phyloP scores from a whole-genome alignment of 352 stramenopile species.

The Pythium volutum region DNA sequence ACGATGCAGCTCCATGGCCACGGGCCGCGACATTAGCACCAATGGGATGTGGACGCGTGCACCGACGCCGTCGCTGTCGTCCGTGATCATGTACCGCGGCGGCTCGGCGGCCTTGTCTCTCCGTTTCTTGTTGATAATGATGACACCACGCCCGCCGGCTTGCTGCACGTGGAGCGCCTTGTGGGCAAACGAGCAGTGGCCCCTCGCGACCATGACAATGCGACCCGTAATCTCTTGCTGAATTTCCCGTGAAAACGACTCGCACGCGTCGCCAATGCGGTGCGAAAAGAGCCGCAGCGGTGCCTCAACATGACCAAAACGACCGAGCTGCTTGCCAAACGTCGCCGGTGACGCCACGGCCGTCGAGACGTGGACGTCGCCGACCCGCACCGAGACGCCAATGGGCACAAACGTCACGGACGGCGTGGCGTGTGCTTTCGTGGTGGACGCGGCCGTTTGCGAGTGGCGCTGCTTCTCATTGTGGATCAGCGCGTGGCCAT shows the following conservation, averaged over 20 bases:
- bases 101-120: slow-evolving; percentile 27
- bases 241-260: slow-evolving; percentile 23
- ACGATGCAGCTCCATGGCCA: slow-evolving; percentile 47
- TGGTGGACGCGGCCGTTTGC: neutral
- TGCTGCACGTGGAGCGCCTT: slow-evolving; percentile 68
- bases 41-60: slow-evolving; percentile 58
- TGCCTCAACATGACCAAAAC: slow-evolving; percentile 45
- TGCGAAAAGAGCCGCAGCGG: slow-evolving; percentile 44
- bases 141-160: slow-evolving; percentile 49
- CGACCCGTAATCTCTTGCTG: slow-evolving; percentile 35
- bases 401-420: slow-evolving; percentile 33
- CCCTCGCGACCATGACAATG: slow-evolving; percentile 67
- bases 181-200: slow-evolving; percentile 71
- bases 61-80: slow-evolving; percentile 45
- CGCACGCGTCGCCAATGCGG: slow-evolving; percentile 49
- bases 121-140: slow-evolving; percentile 73
- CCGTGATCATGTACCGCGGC: slow-evolving; percentile 64
- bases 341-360: slow-evolving; percentile 59
- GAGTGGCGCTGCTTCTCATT: slow-evolving; percentile 26
- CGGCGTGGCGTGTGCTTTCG: too few species aligned
- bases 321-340: slow-evolving; percentile 56
- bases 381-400: slow-evolving; percentile 55
- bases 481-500: slow-evolving; percentile 39
- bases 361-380: slow-evolving; percentile 62
- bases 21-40: slow-evolving; percentile 58